These are phyloP conservation scores for Xylaria polymorpha DNA, from an alignment of 2,329 filamentous ascomycete genomes.

Conservation along the genomic window DNA sequence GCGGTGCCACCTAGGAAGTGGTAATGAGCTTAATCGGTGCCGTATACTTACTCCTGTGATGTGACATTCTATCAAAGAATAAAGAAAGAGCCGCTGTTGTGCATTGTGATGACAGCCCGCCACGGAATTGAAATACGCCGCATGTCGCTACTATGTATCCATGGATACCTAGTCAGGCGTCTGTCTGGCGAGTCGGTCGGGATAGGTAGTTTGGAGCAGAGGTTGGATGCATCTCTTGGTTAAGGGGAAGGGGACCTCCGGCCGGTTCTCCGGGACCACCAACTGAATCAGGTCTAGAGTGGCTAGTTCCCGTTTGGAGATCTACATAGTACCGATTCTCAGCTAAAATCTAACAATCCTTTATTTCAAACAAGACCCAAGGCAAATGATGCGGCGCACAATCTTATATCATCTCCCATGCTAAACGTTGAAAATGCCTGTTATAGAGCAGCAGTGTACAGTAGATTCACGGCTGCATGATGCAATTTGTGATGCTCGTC, in stretches of 20 bases:
- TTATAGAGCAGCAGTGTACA: background rate
- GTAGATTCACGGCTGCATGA: background rate
- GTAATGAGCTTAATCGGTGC: background rate
- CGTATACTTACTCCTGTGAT: background rate
- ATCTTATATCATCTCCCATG: background rate
- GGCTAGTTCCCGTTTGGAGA: background rate
- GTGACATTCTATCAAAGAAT: background rate
- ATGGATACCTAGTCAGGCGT: constrained; percentile 1
- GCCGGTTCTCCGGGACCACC: constrained; percentile 14
- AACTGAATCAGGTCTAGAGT: constrained; percentile 2
- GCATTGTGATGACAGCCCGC: background rate
- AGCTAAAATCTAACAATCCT: background rate
- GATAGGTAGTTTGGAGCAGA: background rate
- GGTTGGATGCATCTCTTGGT: background rate
- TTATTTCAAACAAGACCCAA: background rate
- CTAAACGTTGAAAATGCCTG: background rate
- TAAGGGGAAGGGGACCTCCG: constrained; percentile 15
- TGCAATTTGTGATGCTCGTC: constrained; percentile 1
- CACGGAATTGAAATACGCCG: constrained; percentile 2
- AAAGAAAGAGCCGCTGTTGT: background rate
- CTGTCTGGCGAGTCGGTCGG: constrained; percentile 1
- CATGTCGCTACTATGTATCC: background rate
- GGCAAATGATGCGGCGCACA: background rate
- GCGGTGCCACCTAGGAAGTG: background rate
- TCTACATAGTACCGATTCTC: background rate